These are phyloP conservation scores for Allodekkera sacchari DNA, from an alignment of 805 yeast species.

Conservation along the genomic window DNA sequence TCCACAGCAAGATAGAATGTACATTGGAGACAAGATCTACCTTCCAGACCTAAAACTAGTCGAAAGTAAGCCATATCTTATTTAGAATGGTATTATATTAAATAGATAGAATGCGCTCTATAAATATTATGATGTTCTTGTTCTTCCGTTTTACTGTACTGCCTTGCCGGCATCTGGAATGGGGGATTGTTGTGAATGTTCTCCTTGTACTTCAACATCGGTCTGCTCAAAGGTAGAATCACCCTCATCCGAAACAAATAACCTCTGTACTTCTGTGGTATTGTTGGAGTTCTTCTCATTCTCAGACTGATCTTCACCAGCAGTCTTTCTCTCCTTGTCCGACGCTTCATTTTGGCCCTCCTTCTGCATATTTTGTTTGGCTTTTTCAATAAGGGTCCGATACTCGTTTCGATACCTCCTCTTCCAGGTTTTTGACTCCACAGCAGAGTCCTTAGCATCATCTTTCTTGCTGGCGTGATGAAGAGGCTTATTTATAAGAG, in stretches of 20 bases:
- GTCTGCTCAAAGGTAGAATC: too few relatives aligned
- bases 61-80: conserved; percentile 30
- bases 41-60: conserved; percentile 38
- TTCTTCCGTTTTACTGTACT: too few relatives aligned
- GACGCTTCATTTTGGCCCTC: conserved; percentile 2
- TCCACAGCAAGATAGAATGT: conserved; percentile 1
- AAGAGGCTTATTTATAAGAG: conserved; percentile 14
- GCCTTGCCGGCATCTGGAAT: too few relatives aligned
- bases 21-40: conserved; percentile 14
- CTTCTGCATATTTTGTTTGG: conserved; percentile 13
- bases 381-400: conserved; percentile 17
- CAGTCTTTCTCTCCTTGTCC: neutral
- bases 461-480: conserved; percentile 7
- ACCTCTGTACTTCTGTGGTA: neutral
- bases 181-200: too few relatives aligned
- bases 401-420: conserved; percentile 17
- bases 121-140: too few relatives aligned
- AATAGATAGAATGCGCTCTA: too few relatives aligned
- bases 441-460: conserved; percentile 7
- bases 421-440: conserved; percentile 16
- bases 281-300: neutral
- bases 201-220: too few relatives aligned
- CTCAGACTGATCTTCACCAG: conserved; percentile 1
- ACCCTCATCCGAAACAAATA: too few relatives aligned
- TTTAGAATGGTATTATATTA: conserved; percentile 1